Base-by-base conservation (phyloP, 2,329 filamentous ascomycete genomes). In the Plectosphaerella sp. region DNA sequence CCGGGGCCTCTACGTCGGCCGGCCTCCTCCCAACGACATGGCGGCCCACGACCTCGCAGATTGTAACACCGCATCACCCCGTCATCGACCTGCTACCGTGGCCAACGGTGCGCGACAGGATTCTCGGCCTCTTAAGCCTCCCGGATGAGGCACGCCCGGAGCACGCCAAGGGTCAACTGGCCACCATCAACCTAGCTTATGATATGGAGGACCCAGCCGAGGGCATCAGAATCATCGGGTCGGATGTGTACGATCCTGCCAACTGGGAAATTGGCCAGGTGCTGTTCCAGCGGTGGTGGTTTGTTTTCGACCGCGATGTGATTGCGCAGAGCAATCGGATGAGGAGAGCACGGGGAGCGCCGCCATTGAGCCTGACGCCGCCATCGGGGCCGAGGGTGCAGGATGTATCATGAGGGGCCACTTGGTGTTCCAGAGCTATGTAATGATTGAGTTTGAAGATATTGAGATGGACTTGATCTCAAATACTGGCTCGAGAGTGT, bases 271-370 rank as follows among this genome's bases (percentile, higher is more conserved):
- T 84, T 12, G 80, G 80, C 1, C 78, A 83, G 62, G 59, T 73
- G n/a, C 64, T 83, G 20, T 83, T 83, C 62, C 72, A 77, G 62
- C 71, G 74, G 41, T 84, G 81, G 81, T 85, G 79, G 79, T 84
- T 81, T 64, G 64, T 80, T 36, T 78, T 84, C 60, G 80, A 84
- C 58, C 62, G 70, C 9, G 67, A 69, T 11, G 72, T 83, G 15
- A 64, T 84, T n/a, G 72, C 75, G 45, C 72, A 71, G 49, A 80
- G 78, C 59, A 83, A 84, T 62, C 65, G 70, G 48, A 72, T 73
- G 71, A 70, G 80, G 55, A 67, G 58, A 49, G 59, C 72, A 50
- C 71, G 79, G 50, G 80, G 79, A 1, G 71, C 74, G 5, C 50
- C 52, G 25, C 22, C 45, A 24, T 45, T 58, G 46, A 50, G 48